Base-by-base conservation (phyloP, 1,139 yeast species). In the Candida tetrigidarum region DNA sequence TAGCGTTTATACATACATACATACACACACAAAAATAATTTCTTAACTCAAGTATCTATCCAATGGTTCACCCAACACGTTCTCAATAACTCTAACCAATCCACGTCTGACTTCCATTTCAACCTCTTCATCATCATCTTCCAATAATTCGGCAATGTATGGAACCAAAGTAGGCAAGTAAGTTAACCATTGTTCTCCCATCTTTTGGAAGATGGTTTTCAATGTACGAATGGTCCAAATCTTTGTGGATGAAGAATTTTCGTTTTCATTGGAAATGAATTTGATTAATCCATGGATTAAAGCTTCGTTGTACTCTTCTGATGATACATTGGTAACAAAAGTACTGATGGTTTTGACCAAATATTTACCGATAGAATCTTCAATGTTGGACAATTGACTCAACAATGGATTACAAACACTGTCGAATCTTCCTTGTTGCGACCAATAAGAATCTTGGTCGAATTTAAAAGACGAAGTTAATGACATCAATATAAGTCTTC, bases 401-500 rank as follows among this genome's bases (percentile, higher is more conserved):
- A 88, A 69, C 48, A 95, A 74, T 12, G 86, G 79, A 27, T 64
- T 71, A 16, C 83, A 77, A 32, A 91, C 77, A 48, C 81, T 69
- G 39, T 87, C 96, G 60, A 91, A 93, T 62, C 98, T 81, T 33
- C 89, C 82, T 48, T 86, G 86, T 43, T 91, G 83, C 47, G 88
- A 86, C 98, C 99, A 93, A 70, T 88, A 93, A 60, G 93, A 98
- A 56, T 87, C 96, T 60, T 86, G 88, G 59, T 92, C 98, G 59
- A 83, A 86, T 58, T 84, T 89, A 72, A 92, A 90, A 2, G 96
- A 84, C 1, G 89, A 76, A 1, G 84, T 80, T 50, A 92, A 70
- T 0, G 96, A 83, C 51, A 80, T 84, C 50, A 90, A 71, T 19
- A 90, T 64, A 39, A 87, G 67, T 67, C 96, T 83, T 64, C 91